phyloP scores from a whole-genome alignment of 83 land plant genomes.

The Diphasiastrum complanatum region DNA sequence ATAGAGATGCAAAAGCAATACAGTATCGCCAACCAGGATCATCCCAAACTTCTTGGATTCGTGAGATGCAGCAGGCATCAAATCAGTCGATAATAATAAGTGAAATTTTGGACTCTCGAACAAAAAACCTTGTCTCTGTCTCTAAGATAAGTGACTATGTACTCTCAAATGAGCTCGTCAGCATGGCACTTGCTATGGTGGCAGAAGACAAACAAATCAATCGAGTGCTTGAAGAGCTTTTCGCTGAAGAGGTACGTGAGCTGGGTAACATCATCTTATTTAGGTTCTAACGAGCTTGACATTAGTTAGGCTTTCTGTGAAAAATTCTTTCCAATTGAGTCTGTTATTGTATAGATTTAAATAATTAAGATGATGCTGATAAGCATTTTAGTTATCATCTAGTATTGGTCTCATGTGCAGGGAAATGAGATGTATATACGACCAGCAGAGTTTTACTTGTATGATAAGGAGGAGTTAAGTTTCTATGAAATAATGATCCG shows the following conservation, averaged over 20 bases:
- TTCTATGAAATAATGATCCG: slow-evolving; percentile 26
- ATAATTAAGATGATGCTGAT: no score
- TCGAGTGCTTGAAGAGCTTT: slow-evolving; percentile 62
- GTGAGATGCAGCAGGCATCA: slow-evolving; percentile 58
- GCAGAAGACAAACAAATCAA: slow-evolving; percentile 75
- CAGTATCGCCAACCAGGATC: slow-evolving; percentile 20
- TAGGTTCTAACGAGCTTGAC: not conserved
- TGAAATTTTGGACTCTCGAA: slow-evolving; percentile 64
- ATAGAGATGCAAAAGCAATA: slow-evolving; percentile 18
- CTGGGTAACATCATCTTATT: no score
- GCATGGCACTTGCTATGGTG: slow-evolving; percentile 82
- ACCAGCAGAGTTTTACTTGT: slow-evolving; percentile 17
- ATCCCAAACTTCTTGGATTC: slow-evolving; percentile 44
- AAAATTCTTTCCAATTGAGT: not conserved
- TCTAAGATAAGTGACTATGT: slow-evolving; percentile 69
- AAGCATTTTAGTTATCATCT: no score
- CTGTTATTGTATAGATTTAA: not conserved
- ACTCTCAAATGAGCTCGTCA: slow-evolving; percentile 65
- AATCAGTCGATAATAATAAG: slow-evolving; percentile 62
- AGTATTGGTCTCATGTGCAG: not conserved
- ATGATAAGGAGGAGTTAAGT: slow-evolving; percentile 23
- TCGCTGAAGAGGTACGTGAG: slow-evolving; percentile 70
- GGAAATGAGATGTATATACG: slow-evolving; percentile 23
- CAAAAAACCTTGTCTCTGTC: slow-evolving; percentile 48
- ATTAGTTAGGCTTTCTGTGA: not conserved